A percentile compares a stretch with the other conserved stretches of the same genome.
These are phyloP conservation scores for Colletotrichum eleusines DNA, from an alignment of 2,329 filamentous ascomycete species.

Conservation along the genomic window DNA sequence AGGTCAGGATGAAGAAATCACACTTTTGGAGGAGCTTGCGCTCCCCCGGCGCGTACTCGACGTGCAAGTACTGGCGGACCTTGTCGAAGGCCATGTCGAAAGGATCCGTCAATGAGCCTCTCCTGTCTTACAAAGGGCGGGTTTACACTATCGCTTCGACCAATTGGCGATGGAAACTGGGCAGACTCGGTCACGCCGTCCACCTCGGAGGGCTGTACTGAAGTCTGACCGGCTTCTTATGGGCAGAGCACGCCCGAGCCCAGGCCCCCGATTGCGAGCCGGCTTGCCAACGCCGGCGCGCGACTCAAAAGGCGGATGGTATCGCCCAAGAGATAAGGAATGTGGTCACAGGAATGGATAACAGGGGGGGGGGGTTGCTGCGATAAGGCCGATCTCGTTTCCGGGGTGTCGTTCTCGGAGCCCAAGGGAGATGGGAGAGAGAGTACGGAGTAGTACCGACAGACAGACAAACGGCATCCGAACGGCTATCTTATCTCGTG, in stretches of 20 bases:
- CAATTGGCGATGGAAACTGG: neutral
- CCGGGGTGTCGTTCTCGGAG: neutral
- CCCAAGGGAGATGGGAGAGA: neutral
- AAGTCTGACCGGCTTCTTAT: conserved; percentile 9
- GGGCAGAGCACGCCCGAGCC: neutral
- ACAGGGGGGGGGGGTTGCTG: neutral
- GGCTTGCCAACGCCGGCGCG: neutral
- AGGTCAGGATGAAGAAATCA: conserved; percentile 74
- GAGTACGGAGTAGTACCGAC: neutral
- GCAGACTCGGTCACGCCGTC: neutral
- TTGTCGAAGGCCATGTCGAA: conserved; percentile 29
- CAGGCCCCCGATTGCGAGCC: neutral
- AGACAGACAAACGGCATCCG: neutral
- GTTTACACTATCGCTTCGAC: neutral
- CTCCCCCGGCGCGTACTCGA: conserved; percentile 54
- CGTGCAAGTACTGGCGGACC: conserved; percentile 51
- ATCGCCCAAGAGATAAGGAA: conserved; percentile 31
- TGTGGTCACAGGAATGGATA: conserved; percentile 16
- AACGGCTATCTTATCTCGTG: conserved; percentile 16
- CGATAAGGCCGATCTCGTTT: neutral
- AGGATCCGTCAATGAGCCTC: neutral
- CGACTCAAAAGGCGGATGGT: conserved; percentile 16
- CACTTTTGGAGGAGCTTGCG: conserved; percentile 66
- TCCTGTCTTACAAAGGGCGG: neutral
- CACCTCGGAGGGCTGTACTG: neutral